Evolutionary conservation across 306 rosid species (phyloP), one percentile per base, ranked within the genome.

Genomic region (Lupinus albus): DNA sequence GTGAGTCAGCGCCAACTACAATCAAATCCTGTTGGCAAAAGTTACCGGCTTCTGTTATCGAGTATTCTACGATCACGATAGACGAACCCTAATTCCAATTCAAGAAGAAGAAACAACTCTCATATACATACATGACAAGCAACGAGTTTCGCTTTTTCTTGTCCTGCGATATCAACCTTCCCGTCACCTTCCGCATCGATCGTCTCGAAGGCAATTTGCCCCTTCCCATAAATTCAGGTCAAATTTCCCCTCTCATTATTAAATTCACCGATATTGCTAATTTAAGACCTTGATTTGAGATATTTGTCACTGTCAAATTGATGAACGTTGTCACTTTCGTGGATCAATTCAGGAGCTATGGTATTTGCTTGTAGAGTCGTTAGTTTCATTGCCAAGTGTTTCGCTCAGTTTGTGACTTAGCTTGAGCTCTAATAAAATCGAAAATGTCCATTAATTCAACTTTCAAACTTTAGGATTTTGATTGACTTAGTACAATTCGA

Each of bases 71-170:
- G 52, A 62, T 73, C 64, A 8, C 30, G 2, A 44, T 68, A 18
- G 2, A 44, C 56, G 57, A 61, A 67, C 16, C 49, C 68, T 57
- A 30, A 56, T 15, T 45, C 48, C 30, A 25, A 1, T 30, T 20
- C 25, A 18, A 36, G 48, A 1, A 59, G 14, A 33, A 25, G 30
- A 25, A 25, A 25, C 30, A 25, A 25, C 4, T 25, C 30, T 25
- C 30, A 25, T 4, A 25, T 25, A 25, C 30, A 25, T 25, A 52
- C 16, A 93, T 93, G 98, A 77, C 74, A 6, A 93, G 90, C 33
- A 90, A 83, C 84, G 99, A 93, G 82, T 93, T 93, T 75, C 84
- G 99, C 50, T 93, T 93, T 89, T 90, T 90, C 87, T 70, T 93
- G 84, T 90, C 99, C 10, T 90, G 99, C 73, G 99, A 93, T 63